Conservation (phyloP, 163 green algal genomes). For the Scenedesmus sp. region DNA sequence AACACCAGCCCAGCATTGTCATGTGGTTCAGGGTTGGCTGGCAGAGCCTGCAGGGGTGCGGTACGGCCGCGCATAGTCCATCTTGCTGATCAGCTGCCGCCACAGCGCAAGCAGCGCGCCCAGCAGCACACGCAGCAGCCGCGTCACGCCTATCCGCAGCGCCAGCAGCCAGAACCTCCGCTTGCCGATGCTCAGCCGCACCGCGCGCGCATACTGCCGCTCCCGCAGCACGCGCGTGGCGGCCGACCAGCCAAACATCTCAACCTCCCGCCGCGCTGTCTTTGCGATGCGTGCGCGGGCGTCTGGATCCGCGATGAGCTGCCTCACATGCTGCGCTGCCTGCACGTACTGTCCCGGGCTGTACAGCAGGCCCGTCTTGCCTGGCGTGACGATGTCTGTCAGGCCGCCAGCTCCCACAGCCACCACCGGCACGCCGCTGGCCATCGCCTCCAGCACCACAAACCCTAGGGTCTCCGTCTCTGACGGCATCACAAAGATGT, state of each 20-base stretch:
- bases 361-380: conserved; percentile 82
- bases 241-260: conserved; percentile 68
- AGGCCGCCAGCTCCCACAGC: conserved; percentile 94
- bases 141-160: conserved; percentile 52
- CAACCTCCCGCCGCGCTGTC: conserved; percentile 60
- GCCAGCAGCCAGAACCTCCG: conserved; percentile 65
- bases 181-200: conserved; percentile 52
- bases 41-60: neutral
- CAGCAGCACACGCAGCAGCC: conserved; percentile 32
- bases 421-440: conserved; percentile 92
- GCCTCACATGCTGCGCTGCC: conserved; percentile 61
- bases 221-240: conserved; percentile 66
- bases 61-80: conserved; percentile 51
- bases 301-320: conserved; percentile 68
- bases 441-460: conserved; percentile 99
- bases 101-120: conserved; percentile 16
- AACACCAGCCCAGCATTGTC: neutral
- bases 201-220: conserved; percentile 69
- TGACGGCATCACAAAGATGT: conserved; percentile 98
- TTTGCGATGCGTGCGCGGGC: conserved; percentile 47
- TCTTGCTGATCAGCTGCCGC: conserved; percentile 1
- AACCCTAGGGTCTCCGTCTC: conserved; percentile 95
- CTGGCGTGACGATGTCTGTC: conserved; percentile 91
- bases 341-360: conserved; percentile 72
- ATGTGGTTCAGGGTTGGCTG: neutral